These are phyloP conservation scores for Cladophialophora chaetospira DNA, from an alignment of 2,329 filamentous ascomycete species.

Conservation along the genomic window DNA sequence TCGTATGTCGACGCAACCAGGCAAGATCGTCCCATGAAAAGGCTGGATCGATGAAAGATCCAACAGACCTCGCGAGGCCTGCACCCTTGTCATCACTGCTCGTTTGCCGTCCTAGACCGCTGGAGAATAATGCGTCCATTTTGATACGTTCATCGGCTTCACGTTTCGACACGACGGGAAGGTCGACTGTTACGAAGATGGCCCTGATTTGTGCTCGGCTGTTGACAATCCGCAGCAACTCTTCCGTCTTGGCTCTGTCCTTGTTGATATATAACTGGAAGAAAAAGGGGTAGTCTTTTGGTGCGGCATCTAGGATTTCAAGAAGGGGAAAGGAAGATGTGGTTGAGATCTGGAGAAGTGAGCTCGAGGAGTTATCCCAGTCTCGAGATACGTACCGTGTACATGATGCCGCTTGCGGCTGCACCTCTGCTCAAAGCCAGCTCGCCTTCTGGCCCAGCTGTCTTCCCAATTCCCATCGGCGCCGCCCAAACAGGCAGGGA, in stretches of 20 bases:
- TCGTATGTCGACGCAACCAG: slow-evolving; percentile 54
- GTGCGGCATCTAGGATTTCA: slow-evolving; percentile 50
- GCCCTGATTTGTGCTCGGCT: slow-evolving; percentile 50
- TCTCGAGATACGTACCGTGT: slow-evolving; percentile 56
- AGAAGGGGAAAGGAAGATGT: slow-evolving; percentile 60
- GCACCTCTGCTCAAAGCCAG: slow-evolving; percentile 41
- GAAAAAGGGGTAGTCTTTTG: slow-evolving; percentile 27
- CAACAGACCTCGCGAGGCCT: slow-evolving; percentile 45
- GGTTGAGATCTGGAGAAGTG: slow-evolving; percentile 40
- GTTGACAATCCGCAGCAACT: slow-evolving; percentile 53
- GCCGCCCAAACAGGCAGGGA: slow-evolving; percentile 29
- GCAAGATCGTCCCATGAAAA: slow-evolving; percentile 57
- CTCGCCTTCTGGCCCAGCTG: slow-evolving; percentile 49
- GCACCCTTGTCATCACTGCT: slow-evolving; percentile 54
- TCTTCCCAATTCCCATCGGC: slow-evolving; percentile 41
- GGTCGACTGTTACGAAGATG: slow-evolving; percentile 55
- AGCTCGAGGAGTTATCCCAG: not conserved
- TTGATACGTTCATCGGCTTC: slow-evolving; percentile 60
- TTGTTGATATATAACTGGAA: slow-evolving; percentile 66
- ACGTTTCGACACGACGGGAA: slow-evolving; percentile 56
- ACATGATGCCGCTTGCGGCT: slow-evolving; percentile 22
- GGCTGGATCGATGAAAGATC: slow-evolving; percentile 53
- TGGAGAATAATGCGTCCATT: slow-evolving; percentile 19
- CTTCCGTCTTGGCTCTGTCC: slow-evolving; percentile 55
- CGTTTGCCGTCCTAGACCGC: slow-evolving; percentile 4